Evolutionary conservation across 2,329 filamentous ascomycete species (phyloP), one percentile per base, ranked within the genome.

Genomic region (Ilyonectria robusta): DNA sequence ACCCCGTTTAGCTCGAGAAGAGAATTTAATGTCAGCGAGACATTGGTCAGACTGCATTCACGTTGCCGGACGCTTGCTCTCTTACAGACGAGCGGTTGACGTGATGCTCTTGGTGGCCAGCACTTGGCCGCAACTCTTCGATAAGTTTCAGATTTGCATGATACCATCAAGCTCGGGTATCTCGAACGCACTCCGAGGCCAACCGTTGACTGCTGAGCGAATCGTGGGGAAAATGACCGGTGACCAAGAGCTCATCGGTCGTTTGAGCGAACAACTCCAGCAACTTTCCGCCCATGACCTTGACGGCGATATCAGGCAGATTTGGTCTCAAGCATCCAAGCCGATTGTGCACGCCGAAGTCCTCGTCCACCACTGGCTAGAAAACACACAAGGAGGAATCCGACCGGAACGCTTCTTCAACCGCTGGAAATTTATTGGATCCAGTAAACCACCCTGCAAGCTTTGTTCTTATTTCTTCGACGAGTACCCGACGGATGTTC

Each of bases 381-480:
- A 61, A 15, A 51, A n/a, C 6, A 66, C 63, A 11, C n/a, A 19
- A 44, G 62, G 57, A 7, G 56, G 44, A 11, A 60, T 61, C 9
- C 57, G 63, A 10, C 63, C 63, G 13, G 63, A 61, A 33, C 50
- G 55, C 9, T 65, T 65, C 55, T 65, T 59, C 33, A 42, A 37
- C 13, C 26, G 40, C 29, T 47, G 37, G 35, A 65, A 59, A 40
- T 59, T 59, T 7, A 65, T 65, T 42, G 62, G 62, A 17, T 19
- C 62, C 26, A 65, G 55, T 23, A 65, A 65, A 23, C 62, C 62
- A n/a, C 37, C 56, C 21, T 65, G 55, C 58, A 66, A 61, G 23
- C 53, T 66, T 17, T 66, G 63, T 26, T 61, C 63, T 13, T 66
- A 66, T 26, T 66, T 61, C 29, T 66, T 66, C 23, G 57, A 58